Conservation (phyloP, 2,329 filamentous ascomycete genomes). For the Drechslera avenae region DNA sequence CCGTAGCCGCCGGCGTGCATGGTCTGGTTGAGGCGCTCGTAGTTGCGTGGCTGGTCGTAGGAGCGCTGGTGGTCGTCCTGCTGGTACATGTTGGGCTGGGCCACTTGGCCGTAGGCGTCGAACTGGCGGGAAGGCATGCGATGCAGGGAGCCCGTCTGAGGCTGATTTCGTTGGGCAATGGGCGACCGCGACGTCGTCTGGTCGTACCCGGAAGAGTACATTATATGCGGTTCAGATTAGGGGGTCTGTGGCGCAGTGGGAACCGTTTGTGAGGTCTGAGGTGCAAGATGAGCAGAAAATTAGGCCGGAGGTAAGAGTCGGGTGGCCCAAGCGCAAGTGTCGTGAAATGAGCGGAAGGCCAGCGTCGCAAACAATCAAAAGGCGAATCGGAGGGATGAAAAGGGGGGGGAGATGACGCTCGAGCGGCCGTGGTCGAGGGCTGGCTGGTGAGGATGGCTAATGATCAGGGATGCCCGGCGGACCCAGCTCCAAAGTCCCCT, state of each 20-base stretch:
- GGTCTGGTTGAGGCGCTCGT: slow-evolving; percentile 65
- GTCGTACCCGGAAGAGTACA: slow-evolving; percentile 46
- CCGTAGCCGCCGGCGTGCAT: slow-evolving; percentile 65
- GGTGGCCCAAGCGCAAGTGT: slow-evolving; percentile 20
- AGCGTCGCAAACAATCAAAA: slow-evolving; percentile 12
- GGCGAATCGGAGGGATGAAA: slow-evolving; percentile 12
- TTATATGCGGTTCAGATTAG: slow-evolving; percentile 28
- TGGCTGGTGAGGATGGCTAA: slow-evolving; percentile 25
- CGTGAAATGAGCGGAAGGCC: slow-evolving; percentile 23
- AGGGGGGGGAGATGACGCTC: slow-evolving; percentile 22
- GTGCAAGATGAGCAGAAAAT: slow-evolving; percentile 27
- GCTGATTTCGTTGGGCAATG: slow-evolving; percentile 70
- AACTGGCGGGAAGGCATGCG: slow-evolving; percentile 78
- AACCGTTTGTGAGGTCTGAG: slow-evolving; percentile 17
- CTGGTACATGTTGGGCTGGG: slow-evolving; percentile 67
- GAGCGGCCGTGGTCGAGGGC: slow-evolving; percentile 28
- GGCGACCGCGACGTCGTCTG: slow-evolving; percentile 68
- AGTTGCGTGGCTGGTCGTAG: slow-evolving; percentile 58
- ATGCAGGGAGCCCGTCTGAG: slow-evolving; percentile 62
- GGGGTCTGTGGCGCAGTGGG: slow-evolving; percentile 7
- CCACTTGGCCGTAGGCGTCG: slow-evolving; percentile 72
- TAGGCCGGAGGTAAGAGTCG: slow-evolving; percentile 28
- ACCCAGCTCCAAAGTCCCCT: slow-evolving; percentile 20
- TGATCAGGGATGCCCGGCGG: slow-evolving; percentile 25
- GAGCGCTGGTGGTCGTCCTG: slow-evolving; percentile 66